Evolutionary conservation across 2,329 filamentous ascomycete genomes (phyloP), one percentile per base, ranked within the genome.

Genomic region (Pestalotiopsis sp.): DNA sequence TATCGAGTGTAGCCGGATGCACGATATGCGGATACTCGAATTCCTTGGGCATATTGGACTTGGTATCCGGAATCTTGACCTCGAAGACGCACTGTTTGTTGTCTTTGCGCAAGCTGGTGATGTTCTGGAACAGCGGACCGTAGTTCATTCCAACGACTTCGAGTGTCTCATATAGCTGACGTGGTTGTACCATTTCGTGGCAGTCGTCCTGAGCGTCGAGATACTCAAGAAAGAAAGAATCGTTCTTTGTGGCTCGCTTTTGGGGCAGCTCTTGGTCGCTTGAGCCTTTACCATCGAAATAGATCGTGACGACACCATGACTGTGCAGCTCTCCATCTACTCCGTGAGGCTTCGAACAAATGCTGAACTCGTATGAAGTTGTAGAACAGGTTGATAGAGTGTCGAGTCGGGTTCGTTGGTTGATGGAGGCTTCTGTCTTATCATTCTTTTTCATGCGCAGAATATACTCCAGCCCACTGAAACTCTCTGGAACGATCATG

Each of bases 1-100:
- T 78, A 71, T 90, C 88, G 13, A 90, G 78, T 0, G 87, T 88
- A 3, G 85, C 82, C 0, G 88, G 88, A 70, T 90, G 88, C n/a
- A 90, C 82, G 4, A 88, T 68, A 70, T 88, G 85, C 3, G 82
- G 79, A 69, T 83, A 88, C 73, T 89, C 87, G 66, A 84, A 88
- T 14, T 81, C 76, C 52, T 79, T 79, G 0, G 87, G 87, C 87
- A 89, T 89, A 59, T 79, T 81, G 2, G 82, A 78, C 71, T 77
- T 83, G 2, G 86, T 89, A 70, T 88, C 82, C 0, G 85, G 84
- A 4, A 87, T 78, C 7, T 75, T 74, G 4, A 88, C 74, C 2
- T 76, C 78, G 65, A 78, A 80, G 49, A 81, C 73, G 62, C 82
- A 84, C 9, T 75, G 69, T 17, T 76, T 73, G 25, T 75, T 70